Evolutionary conservation across 768 basidiomycete genomes (phyloP).

Genomic region (Lactarius hatsudake): DNA sequence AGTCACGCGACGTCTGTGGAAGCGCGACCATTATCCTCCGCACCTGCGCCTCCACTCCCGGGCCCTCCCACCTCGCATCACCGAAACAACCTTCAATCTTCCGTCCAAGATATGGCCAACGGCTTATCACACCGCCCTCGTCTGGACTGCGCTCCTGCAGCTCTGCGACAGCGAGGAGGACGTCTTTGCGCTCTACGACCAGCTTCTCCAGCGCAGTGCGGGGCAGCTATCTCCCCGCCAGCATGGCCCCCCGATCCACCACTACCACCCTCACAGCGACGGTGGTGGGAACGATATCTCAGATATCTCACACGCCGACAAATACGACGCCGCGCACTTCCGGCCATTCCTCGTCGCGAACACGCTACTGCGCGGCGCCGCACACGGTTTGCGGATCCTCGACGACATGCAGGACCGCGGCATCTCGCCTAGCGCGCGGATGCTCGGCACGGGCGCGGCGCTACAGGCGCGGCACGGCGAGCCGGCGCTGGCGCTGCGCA

Average conservation of each 20-base stretch:
- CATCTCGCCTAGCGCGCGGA: slow-evolving; percentile 45
- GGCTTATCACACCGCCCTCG: slow-evolving; percentile 36
- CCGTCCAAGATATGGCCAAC: slow-evolving; percentile 36
- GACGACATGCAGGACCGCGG: slow-evolving; percentile 51
- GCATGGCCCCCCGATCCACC: background rate
- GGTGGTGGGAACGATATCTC: no score
- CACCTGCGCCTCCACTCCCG: background rate
- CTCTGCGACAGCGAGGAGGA: slow-evolving; percentile 27
- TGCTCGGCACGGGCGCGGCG: slow-evolving; percentile 50
- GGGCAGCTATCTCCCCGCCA: background rate
- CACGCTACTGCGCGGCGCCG: slow-evolving; percentile 34
- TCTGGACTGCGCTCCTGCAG: slow-evolving; percentile 35
- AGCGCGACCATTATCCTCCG: slow-evolving; percentile 8
- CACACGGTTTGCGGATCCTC: slow-evolving; percentile 41
- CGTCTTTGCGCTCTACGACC: slow-evolving; percentile 43
- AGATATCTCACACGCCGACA: background rate
- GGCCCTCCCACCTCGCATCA: slow-evolving; percentile 35
- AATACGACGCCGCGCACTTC: slow-evolving; percentile 43
- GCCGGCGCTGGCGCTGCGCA: slow-evolving; percentile 35
- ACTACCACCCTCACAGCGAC: background rate
- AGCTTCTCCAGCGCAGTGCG: slow-evolving; percentile 35
- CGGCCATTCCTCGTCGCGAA: slow-evolving; percentile 51
- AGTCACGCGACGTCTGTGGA: slow-evolving; percentile 3
- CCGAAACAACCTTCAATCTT: slow-evolving; percentile 21
- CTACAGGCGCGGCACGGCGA: slow-evolving; percentile 44